Base-by-base conservation (phyloP, 257 asterid species). In the Solanum lignicaule region DNA sequence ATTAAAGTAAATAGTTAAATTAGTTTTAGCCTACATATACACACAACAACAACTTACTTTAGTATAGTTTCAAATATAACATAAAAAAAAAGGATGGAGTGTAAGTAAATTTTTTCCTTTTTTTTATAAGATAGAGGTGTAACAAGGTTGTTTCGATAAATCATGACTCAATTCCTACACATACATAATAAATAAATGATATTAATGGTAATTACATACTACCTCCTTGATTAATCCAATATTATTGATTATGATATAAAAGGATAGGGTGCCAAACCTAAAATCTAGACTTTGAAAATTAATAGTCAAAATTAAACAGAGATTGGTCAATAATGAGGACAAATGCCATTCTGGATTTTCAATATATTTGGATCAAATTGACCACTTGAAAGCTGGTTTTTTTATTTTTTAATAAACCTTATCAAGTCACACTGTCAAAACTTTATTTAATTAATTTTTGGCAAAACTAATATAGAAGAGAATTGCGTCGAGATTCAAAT, bases 341-440 rank as follows among this genome's bases (percentile, higher is more conserved):
- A 81, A 29, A 18, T 81, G 85, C 41, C 85, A 29, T 48, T 81
- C 85, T 81, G 69, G 69, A 81, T 46, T 81, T 29, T 46, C 68
- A 81, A 46, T 81, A 29, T 46, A 43, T 81, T 81, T 81, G 85
- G 85, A 81, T 81, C 85, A 81, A 81, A 18, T 81, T 46, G 85
- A 81, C 69, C 69, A 29, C 43, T 81, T 5, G 69, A 43, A 76
- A 12, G 31, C 27, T 38, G 13, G 12, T 39, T 39, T 36, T 35
- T 32, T 36, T 33, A n/a, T 5, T 12, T 41, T n/a, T 43, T 3
- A 81, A 43, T 81, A 46, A 43, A 81, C 6, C 65, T 18, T 48
- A 52, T 52, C 62, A 46, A 20, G 29, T 81, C 41, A 46, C 10
- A 27, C 25, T 43, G 25, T 16, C 27, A 79, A 73, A 39, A 41